A percentile compares a stretch with the other conserved stretches of the same genome.
Conservation (phyloP, 129 eudicot species). For the Gnaphalium uliginosum region DNA sequence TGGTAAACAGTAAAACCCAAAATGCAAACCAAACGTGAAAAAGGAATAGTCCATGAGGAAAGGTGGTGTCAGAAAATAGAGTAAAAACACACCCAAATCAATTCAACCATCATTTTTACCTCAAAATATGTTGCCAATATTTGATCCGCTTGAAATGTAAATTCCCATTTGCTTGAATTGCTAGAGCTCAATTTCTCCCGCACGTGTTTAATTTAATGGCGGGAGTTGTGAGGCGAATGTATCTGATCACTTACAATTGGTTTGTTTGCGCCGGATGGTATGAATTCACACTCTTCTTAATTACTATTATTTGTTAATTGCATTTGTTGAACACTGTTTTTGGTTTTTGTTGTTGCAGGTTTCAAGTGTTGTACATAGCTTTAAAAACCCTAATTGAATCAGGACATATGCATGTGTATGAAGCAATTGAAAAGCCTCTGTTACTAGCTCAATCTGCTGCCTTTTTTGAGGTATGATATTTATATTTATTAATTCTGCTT, state of each 20-base stretch:
- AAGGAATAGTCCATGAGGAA: background rate
- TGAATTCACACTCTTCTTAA: background rate
- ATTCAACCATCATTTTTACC: background rate
- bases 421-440: conserved; percentile 69
- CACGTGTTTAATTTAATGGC: conserved; percentile 34
- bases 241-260: conserved; percentile 63
- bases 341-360: conserved; percentile 30
- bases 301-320: background rate
- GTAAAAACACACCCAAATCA: background rate
- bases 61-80: background rate
- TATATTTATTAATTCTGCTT: background rate
- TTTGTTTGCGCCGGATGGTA: conserved; percentile 61
- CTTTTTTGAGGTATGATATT: conserved; percentile 49
- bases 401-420: conserved; percentile 59
- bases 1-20: too few relatives aligned
- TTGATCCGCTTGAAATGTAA: background rate
- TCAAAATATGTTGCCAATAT: background rate
- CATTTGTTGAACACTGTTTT: background rate
- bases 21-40: too few relatives aligned
- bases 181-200: background rate
- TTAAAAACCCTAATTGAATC: conserved; percentile 53
- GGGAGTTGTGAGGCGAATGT: conserved; percentile 41
- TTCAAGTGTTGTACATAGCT: conserved; percentile 59
- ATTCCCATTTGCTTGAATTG: background rate
- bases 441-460: conserved; percentile 79